Conservation (phyloP, 345 rosid genomes). For the Psidium friedrichsthalianum region DNA sequence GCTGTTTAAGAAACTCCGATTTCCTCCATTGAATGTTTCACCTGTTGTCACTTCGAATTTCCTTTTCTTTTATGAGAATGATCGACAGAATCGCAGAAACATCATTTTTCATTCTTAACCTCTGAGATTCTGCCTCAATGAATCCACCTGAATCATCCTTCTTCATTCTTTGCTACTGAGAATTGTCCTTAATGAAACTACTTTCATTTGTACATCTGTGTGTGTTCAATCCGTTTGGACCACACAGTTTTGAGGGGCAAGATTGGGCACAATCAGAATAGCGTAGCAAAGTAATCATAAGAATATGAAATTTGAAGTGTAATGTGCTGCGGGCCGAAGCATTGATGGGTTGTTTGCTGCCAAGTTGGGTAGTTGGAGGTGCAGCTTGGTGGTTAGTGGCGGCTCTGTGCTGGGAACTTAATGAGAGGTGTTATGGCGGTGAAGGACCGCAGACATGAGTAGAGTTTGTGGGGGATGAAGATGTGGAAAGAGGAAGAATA, state of each 20-base stretch:
- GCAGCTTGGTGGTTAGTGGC: not conserved
- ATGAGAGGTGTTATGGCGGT: not conserved
- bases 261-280: not conserved
- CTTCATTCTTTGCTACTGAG: not conserved
- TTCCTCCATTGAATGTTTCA: not conserved
- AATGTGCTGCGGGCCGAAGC: not conserved
- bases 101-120: not conserved
- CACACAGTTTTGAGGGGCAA: not conserved
- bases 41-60: not conserved
- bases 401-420: not conserved
- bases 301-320: not conserved
- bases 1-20: not conserved
- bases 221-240: not conserved
- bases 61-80: not conserved
- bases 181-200: not conserved
- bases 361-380: not conserved
- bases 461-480: not conserved
- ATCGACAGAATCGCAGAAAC: not conserved
- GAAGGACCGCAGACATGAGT: not conserved
- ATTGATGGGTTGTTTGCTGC: not conserved
- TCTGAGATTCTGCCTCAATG: not conserved
- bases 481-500: not conserved
- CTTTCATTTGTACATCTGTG: not conserved
- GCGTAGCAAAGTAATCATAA: not conserved
- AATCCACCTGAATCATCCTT: not conserved